These are phyloP conservation scores for Vigna reflexopilosa DNA, from an alignment of 306 rosid species.

Conservation along the genomic window DNA sequence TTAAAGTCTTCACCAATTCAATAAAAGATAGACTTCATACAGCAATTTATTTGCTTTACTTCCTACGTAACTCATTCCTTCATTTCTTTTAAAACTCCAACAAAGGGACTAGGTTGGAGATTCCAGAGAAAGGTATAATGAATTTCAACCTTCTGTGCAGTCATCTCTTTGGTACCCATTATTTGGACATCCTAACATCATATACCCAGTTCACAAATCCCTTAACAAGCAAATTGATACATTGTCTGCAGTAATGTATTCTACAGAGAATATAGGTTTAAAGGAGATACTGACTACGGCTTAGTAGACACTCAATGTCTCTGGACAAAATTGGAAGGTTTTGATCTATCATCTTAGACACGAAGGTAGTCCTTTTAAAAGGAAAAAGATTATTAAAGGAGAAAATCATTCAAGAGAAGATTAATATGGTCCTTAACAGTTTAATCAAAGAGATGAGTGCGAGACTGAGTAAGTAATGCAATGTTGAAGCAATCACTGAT, in stretches of 20 bases:
- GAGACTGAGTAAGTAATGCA: not conserved
- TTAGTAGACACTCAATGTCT: not conserved
- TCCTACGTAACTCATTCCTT: no score
- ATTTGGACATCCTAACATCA: not conserved
- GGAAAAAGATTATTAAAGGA: not conserved
- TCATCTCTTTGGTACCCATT: not conserved
- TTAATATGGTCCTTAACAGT: not conserved
- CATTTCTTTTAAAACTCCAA: no score
- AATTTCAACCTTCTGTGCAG: not conserved
- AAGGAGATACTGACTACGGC: not conserved
- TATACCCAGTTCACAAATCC: conserved; percentile 17
- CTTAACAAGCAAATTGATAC: not conserved
- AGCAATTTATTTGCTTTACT: no score
- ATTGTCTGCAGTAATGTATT: not conserved
- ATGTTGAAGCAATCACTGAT: not conserved
- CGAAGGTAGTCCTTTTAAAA: not conserved
- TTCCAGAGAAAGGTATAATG: not conserved
- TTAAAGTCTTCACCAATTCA: no score
- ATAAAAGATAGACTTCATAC: no score
- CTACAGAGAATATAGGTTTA: not conserved
- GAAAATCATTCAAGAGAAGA: not conserved
- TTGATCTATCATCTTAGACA: not conserved
- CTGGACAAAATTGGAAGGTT: not conserved
- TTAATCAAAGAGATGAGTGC: not conserved
- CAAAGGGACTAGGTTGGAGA: not conserved